A percentile compares a stretch with the other conserved stretches of the same genome.
Evolutionary conservation across 345 rosid species (phyloP).

Genomic region (Eutrema heterophyllum): DNA sequence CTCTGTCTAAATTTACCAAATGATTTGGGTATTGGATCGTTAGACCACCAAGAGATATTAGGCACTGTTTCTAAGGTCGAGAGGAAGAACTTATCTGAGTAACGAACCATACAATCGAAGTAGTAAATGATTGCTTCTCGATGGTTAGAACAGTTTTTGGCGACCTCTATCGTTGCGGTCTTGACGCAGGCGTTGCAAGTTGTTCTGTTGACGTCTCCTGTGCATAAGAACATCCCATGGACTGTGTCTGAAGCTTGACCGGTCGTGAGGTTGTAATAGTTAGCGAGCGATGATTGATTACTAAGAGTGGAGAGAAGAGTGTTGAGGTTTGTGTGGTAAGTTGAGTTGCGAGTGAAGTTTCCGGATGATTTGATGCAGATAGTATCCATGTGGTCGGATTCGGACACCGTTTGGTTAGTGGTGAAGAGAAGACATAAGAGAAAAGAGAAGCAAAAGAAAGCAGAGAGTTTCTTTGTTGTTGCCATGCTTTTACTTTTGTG

Average conservation of each 20-base stretch:
- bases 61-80: slow-evolving; percentile 1
- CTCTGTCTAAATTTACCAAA: background rate
- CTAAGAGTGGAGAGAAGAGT: slow-evolving; percentile 15
- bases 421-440: slow-evolving; percentile 1
- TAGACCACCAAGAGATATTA: background rate
- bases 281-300: slow-evolving; percentile 5
- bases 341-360: slow-evolving; percentile 4
- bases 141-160: slow-evolving; percentile 17
- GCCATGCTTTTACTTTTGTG: background rate
- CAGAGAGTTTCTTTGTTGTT: background rate
- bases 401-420: background rate
- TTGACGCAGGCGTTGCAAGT: slow-evolving; percentile 35
- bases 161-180: background rate
- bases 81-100: slow-evolving; percentile 24
- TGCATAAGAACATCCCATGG: slow-evolving; percentile 37
- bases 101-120: slow-evolving; percentile 37
- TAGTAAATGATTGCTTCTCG: slow-evolving; percentile 32
- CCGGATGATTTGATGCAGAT: slow-evolving; percentile 3
- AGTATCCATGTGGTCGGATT: slow-evolving; percentile 4
- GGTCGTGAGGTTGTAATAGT: slow-evolving; percentile 16
- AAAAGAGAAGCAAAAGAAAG: background rate
- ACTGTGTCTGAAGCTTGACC: slow-evolving; percentile 19
- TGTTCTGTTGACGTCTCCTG: slow-evolving; percentile 19
- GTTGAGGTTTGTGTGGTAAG: slow-evolving; percentile 20
- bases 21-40: background rate